These are phyloP conservation scores for Nymphaea thermarum DNA, from an alignment of 164 flowering plant genomes.

Conservation along the genomic window DNA sequence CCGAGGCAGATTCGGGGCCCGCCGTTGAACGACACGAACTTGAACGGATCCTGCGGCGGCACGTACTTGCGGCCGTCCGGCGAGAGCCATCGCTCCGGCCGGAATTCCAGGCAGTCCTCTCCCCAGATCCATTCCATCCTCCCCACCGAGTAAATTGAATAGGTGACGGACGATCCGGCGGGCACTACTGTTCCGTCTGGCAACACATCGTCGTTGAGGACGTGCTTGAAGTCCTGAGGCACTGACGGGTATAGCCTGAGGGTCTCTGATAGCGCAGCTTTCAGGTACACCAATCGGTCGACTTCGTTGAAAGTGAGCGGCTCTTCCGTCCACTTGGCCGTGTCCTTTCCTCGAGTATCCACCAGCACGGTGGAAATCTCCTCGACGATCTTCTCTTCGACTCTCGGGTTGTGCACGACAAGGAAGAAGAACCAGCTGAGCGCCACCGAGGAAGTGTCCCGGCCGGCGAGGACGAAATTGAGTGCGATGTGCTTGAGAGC, in stretches of 20 bases:
- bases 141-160: conserved; percentile 74
- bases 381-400: conserved; percentile 45
- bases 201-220: conserved; percentile 46
- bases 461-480: conserved; percentile 87
- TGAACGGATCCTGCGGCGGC: conserved; percentile 53
- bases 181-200: conserved; percentile 69
- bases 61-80: conserved; percentile 42
- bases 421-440: conserved; percentile 85
- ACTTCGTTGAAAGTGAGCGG: conserved; percentile 71
- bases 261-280: conserved; percentile 77
- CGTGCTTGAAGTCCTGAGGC: conserved; percentile 74
- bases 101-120: conserved; percentile 66
- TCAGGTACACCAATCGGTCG: conserved; percentile 50
- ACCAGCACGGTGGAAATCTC: conserved; percentile 43
- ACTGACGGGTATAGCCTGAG: conserved; percentile 82
- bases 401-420: conserved; percentile 44
- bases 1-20: conserved; percentile 89
- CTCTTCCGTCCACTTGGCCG: conserved; percentile 39
- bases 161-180: conserved; percentile 69
- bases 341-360: conserved; percentile 53
- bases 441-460: conserved; percentile 91
- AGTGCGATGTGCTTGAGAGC: conserved; percentile 67
- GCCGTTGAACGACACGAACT: conserved; percentile 19
- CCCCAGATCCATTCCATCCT: conserved; percentile 85
- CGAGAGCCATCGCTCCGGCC: conserved; percentile 76